Percentiles rank a stretch among this genome's conserved stretches.
Conservation (phyloP, 192 early-diverging fungal genomes). For the Coemansia javaensis region DNA sequence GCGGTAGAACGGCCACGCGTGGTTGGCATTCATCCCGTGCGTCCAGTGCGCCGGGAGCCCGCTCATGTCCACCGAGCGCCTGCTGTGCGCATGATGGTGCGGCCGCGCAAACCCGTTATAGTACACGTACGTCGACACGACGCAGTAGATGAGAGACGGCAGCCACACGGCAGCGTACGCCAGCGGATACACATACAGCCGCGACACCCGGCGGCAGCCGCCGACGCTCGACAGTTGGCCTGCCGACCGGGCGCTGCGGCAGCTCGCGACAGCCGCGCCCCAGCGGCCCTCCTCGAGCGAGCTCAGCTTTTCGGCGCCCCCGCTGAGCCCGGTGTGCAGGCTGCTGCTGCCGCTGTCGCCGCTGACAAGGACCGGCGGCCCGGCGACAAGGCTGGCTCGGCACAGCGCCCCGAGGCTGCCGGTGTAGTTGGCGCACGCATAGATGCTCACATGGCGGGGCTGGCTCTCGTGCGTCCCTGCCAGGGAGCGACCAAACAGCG, state of each 20-base stretch:
- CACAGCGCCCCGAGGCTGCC: not conserved
- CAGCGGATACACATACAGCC: conserved; percentile 44
- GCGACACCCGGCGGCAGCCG: conserved; percentile 6
- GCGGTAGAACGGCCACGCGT: conserved; percentile 30
- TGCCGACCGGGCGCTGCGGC: conserved; percentile 3
- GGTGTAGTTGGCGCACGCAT: conserved; percentile 8
- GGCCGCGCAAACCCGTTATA: conserved; percentile 6
- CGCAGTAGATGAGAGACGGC: conserved; percentile 24
- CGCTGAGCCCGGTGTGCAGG: conserved; percentile 1
- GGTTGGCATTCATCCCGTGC: conserved; percentile 18
- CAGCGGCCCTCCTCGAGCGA: conserved; percentile 25
- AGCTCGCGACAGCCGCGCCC: conserved; percentile 13
- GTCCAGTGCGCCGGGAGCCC: conserved; percentile 36
- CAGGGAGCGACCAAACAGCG: conserved; percentile 7
- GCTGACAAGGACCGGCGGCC: not conserved
- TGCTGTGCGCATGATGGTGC: not conserved
- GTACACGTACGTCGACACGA: conserved; percentile 35
- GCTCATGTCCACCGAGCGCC: conserved; percentile 8
- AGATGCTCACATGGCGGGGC: conserved; percentile 15
- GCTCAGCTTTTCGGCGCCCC: conserved; percentile 1
- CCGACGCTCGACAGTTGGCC: no score
- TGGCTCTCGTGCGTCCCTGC: not conserved
- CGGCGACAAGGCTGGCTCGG: not conserved
- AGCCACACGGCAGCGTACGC: conserved; percentile 28
- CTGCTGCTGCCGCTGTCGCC: conserved; percentile 6